A percentile compares a stretch with the other conserved stretches of the same genome.
Conservation (phyloP, 2,329 filamentous ascomycete genomes). For the Parafenestella ontariensis region DNA sequence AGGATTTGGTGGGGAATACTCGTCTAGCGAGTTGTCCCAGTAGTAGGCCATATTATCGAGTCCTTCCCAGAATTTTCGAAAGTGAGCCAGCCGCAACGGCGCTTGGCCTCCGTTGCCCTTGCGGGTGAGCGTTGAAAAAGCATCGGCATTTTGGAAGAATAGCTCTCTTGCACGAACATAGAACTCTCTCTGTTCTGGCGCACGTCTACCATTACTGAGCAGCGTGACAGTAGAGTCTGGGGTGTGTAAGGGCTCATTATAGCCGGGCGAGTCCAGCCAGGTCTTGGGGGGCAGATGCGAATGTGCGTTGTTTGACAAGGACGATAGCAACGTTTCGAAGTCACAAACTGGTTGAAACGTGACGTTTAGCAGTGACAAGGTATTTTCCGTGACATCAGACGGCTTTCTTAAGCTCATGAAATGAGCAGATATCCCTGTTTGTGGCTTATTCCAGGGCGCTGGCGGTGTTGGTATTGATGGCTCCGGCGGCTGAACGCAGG, state of each 20-base stretch:
- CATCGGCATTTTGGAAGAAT: conserved; percentile 62
- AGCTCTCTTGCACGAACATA: conserved; percentile 60
- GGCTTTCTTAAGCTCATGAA: conserved; percentile 52
- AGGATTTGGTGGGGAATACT: conserved; percentile 55
- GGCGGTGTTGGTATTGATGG: conserved; percentile 33
- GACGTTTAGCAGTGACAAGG: conserved; percentile 54
- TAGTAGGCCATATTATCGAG: conserved; percentile 67
- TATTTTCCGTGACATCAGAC: conserved; percentile 50
- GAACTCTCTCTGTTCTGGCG: conserved; percentile 58
- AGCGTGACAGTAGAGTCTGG: conserved; percentile 34
- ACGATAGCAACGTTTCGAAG: conserved; percentile 50
- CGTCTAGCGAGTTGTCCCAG: conserved; percentile 67
- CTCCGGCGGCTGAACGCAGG: conserved; percentile 51
- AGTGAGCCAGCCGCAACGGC: conserved; percentile 61
- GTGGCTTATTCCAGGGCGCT: conserved; percentile 43
- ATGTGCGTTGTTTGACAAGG: conserved; percentile 39
- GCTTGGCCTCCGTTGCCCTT: conserved; percentile 55
- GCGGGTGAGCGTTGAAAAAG: conserved; percentile 63
- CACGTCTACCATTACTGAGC: conserved; percentile 58
- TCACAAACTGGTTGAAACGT: conserved; percentile 45
- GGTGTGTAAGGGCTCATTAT: conserved; percentile 33
- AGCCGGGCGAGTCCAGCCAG: conserved; percentile 40
- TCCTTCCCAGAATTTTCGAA: conserved; percentile 66
- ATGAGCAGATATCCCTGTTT: conserved; percentile 53
- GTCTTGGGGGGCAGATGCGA: conserved; percentile 50